These are phyloP conservation scores for Auriscalpium vulgare DNA, from an alignment of 768 basidiomycete genomes.

Conservation along the genomic window DNA sequence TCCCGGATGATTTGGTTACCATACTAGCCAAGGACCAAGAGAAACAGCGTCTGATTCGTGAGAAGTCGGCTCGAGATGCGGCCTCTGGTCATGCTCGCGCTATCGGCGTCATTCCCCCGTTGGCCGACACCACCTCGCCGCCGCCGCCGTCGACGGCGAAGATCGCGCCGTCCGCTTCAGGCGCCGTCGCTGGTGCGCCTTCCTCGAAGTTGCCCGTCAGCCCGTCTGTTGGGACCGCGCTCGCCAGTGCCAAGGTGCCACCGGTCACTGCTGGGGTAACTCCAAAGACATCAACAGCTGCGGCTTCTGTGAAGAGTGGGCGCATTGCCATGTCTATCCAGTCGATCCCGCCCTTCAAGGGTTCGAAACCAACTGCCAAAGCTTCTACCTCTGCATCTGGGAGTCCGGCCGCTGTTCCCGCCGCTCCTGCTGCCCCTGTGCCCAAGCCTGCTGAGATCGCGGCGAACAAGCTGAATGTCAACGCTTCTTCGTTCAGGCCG, in stretches of 20 bases:
- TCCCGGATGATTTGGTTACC: conserved; percentile 88
- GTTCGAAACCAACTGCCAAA: conserved; percentile 35
- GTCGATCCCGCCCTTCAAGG: conserved; percentile 86
- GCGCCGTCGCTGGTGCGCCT: conserved; percentile 3
- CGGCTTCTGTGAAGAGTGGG: conserved; percentile 9
- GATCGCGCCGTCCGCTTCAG: conserved; percentile 9
- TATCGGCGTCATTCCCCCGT: conserved; percentile 35
- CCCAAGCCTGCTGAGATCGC: conserved; percentile 27
- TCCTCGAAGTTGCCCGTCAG: conserved; percentile 14
- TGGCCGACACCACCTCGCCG: conserved; percentile 40
- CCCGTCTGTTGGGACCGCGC: conserved; percentile 1
- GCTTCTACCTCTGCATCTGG: conserved; percentile 20
- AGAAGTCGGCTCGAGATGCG: conserved; percentile 68
- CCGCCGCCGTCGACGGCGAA: conserved; percentile 17
- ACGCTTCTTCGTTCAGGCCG: conserved; percentile 87
- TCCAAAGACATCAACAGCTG: neutral
- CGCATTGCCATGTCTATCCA: conserved; percentile 74
- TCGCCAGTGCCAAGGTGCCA: neutral
- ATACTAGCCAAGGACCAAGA: conserved; percentile 92
- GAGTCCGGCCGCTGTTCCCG: conserved; percentile 12
- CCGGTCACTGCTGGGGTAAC: neutral
- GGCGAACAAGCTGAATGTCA: conserved; percentile 70
- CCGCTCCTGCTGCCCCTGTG: neutral
- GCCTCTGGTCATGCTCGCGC: conserved; percentile 56
- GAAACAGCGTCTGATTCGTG: conserved; percentile 76